Evolutionary conservation across 352 stramenopile genomes (phyloP), one percentile per base, ranked within the genome.

Genomic region (Pythium utonaiense): DNA sequence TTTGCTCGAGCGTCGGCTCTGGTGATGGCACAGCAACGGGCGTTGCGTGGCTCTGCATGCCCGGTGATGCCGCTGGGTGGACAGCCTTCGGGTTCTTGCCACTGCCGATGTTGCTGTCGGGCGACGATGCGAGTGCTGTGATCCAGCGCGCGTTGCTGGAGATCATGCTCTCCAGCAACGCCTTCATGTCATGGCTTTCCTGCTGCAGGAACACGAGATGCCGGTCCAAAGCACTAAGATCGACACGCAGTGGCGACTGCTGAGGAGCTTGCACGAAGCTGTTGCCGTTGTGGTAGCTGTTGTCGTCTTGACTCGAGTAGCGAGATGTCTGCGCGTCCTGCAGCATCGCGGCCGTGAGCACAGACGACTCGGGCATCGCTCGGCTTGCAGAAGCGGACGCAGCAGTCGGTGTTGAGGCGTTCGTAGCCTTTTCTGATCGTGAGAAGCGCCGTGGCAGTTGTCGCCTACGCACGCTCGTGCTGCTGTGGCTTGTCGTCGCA

Each of bases 121-220:
- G 56, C 41, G 34, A 64, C 16, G 53, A 71, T 25, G 69, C 66
- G 4, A 86, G 65, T 38, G 80, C 70, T 54, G 80, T 74, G 49
- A 91, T 88, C 79, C 79, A 91, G 21, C 85, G 77, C 19, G 79
- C 69, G 60, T 91, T 91, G 24, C 77, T 88, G 24, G 71, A 78
- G 41, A 91, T 77, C 79, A 89, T 89, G 27, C 71, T 79, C 45
- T 91, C 77, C 2, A 91, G 50, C 31, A 83, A 52, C 6, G 62
- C 63, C 67, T 83, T 88, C 79, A 91, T 91, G 27, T 87, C 77
- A 22, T 67, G 54, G 22, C 77, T 87, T 56, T 91, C 81, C 54
- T 81, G 80, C 54, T 89, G 75, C 24, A 91, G 57, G 44, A 85
- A 87, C 56, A 80, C 72, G 28, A 91, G 58, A 49, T 91, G 81